Evolutionary conservation across 176 grass and related monocot genomes (phyloP), one percentile per base, ranked within the genome.

Genomic region (Musa troglodytarum): DNA sequence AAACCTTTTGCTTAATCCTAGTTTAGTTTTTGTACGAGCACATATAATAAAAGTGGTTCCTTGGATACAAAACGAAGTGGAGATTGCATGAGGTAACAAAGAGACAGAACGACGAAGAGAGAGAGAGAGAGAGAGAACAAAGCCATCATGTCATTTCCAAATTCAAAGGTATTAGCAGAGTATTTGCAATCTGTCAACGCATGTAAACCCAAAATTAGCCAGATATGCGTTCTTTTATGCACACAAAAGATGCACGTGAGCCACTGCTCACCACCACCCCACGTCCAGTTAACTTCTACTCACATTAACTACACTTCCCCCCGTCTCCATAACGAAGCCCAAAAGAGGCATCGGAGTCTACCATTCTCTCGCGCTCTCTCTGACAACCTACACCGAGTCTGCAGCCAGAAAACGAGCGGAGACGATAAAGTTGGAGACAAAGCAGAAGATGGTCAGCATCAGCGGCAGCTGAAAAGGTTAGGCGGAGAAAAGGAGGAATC

Each of bases 371-470:
- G 10, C 62, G 10, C 9, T 23, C 21, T 25, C 62, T 64, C 14
- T 64, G 20, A 22, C 14, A 24, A 54, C 63, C 23, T 29, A 25
- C 12, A 25, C n/a, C 11, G 24, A 65, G 12, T 65, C 3, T 24
- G 23, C 11, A 13, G 22, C 65, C 68, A 5, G 34, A 70, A 70
- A 70, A 50, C 16, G 68, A 52, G 34, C 49, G 20, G 49, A 70
- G 68, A 50, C 68, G 19, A 50, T 70, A 70, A 51, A 70, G 43
- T 51, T 70, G 68, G 43, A 70, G 49, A 51, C 43, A 70, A 70
- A 19, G 68, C 4, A 50, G 68, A 70, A 13, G 68, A 20, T n/a
- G 25, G 68, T 21, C 68, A 70, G 49, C 68, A 51, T 70, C 68
- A 70, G 68, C 24, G 26, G 28, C 68, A 50, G 68, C 43, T 70